phyloP scores from a whole-genome alignment of 2,329 filamentous ascomycete species.

The Microcyclospora pomicola region DNA sequence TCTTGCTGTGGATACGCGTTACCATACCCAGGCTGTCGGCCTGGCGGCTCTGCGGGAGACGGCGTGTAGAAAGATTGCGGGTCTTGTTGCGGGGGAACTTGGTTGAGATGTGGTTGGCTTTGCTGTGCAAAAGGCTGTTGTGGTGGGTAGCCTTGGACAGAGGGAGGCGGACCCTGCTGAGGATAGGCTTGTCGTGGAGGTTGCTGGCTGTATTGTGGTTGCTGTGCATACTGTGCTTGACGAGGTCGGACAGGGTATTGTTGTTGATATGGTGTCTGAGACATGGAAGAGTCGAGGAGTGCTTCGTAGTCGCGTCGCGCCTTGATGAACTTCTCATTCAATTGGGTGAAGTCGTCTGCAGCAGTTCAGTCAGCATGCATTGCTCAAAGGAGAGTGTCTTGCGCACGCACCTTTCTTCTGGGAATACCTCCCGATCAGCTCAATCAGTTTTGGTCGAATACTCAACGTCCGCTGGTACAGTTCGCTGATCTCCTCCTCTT shows the following conservation, averaged over 20 bases:
- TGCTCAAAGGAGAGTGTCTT: not conserved
- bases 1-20: conserved; percentile 15
- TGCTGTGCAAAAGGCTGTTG: conserved; percentile 19
- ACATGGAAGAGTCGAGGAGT: conserved; percentile 91
- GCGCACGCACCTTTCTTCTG: conserved; percentile 78
- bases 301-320: conserved; percentile 91
- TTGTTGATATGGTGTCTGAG: conserved; percentile 45
- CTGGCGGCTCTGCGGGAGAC: conserved; percentile 14
- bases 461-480: conserved; percentile 84
- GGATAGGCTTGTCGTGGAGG: conserved; percentile 16
- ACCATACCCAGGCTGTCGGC: conserved; percentile 16
- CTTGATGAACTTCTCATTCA: conserved; percentile 99
- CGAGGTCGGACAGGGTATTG: conserved; percentile 28
- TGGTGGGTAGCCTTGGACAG: conserved; percentile 15
- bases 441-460: conserved; percentile 91
- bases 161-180: conserved; percentile 12
- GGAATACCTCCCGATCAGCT: conserved; percentile 96
- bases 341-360: conserved; percentile 87
- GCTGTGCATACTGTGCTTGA: conserved; percentile 2
- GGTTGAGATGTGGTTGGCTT: conserved; percentile 14
- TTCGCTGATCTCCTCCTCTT: conserved; percentile 85
- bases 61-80: conserved; percentile 26
- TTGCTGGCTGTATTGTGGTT: conserved; percentile 6
- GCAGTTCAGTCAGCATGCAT: conserved; percentile 4
- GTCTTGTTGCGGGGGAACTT: conserved; percentile 19